Base-by-base conservation (phyloP, 805 yeast species). In the Suhomyces pyralidae region DNA sequence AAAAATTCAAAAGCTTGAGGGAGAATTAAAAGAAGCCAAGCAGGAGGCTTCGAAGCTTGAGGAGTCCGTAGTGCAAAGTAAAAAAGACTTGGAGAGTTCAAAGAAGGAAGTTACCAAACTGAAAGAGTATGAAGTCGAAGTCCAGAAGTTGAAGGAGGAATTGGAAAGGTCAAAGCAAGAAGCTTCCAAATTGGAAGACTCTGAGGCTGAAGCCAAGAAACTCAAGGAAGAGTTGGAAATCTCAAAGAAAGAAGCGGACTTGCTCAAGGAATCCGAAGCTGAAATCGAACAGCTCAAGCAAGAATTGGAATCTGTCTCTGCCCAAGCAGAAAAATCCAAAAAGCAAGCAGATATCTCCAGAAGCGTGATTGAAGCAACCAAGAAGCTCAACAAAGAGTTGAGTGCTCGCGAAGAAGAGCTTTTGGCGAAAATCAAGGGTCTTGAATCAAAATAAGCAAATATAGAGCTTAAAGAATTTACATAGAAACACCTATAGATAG, bases 341-440 rank as follows among this genome's bases (percentile, higher is more conserved):
- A 49, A 55, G 45, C 30, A 50, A 8, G 30, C 20, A 24, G 49
- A 49, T 38, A 45, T 17, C 15, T 19, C 45, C 40, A 22, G 38
- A n/a, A 24, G 12, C 40, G 40, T 44, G 15, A 34, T 45, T 24
- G 49, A 50, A 40, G 19, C 26, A 8, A 42, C 40, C 20, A 44
- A 32, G 12, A 32, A 34, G 49, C 30, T 15, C 48, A 45, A 45
- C 40, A 36, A 45, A 19, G 48, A 45, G 15, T 28, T 20, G 43
- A 19, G 24, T 45, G 40, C 40, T 12, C 40, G 40, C n/a, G 38
- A 45, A 20, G 24, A 20, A 20, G 43, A 40, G 19, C 43, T 40
- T 17, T 17, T 19, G 43, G 43, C 9, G 8, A 17, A 40, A 40
- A 20, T 40, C 24, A 40, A 40, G 43, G 20, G 20, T 24, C 24